Base-by-base conservation (phyloP, 768 basidiomycete species). In the Galerina marginata region DNA sequence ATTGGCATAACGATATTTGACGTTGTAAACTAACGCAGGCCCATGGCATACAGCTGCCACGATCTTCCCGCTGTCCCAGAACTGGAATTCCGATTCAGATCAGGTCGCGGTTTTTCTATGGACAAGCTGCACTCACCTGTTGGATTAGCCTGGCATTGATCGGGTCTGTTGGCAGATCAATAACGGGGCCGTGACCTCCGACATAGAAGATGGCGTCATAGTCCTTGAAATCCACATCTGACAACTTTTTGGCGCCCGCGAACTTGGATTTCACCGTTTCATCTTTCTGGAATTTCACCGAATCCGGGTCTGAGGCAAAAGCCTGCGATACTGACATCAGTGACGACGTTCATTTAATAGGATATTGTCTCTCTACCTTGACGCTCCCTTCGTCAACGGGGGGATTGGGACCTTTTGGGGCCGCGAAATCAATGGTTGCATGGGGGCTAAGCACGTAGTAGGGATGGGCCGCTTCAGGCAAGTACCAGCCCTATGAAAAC, bases 21-120 rank as follows among this genome's bases (percentile, higher is more conserved):
- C n/a, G 33, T 25, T 2, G 16, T 38, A 26, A 37, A 78, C 85
- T 69, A 64, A 89, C 82, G 84, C 89, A 53, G 91, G 85, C 14
- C 91, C 92, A 74, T 93, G 92, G 78, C 92, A 93, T 25, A 94
- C 91, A 3, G 90, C 90, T 3, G 86, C 66, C 6, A 86, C 83
- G 61, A 89, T 73, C 75, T 91, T 93, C 46, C 85, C 86, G 9
- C 81, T 71, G 54, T 81, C 81, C 76, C 83, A 92, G 74, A 92
- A 89, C 88, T 91, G 39, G 14, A 14, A n/a, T 40, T 4, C 36
- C 23, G 16, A 46, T 48, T 20, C 43, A 16, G 9, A 61, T 16
- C 44, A 26, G 11, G 33, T 16, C 14, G 40, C 10, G 43, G n/a
- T 10, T 50, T 12, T 26, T 14, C 29, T 12, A 11, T 36, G 36